Evolutionary conservation across 2,329 filamentous ascomycete species (phyloP), one percentile per base, ranked within the genome.

Genomic region (Penicillium capsulatum): DNA sequence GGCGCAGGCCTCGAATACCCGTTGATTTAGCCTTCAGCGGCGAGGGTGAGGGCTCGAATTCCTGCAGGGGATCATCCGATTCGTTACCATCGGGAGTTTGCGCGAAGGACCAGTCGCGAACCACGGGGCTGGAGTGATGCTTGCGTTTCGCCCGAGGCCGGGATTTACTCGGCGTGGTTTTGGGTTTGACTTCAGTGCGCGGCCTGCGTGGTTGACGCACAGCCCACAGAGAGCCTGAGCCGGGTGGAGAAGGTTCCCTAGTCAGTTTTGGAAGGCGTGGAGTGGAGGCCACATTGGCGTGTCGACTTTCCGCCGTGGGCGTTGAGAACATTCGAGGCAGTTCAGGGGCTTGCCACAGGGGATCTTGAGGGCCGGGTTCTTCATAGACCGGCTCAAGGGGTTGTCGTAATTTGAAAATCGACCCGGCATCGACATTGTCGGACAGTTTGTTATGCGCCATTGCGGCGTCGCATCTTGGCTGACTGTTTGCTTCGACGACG

Each of bases 31-130:
- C 11, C 24, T 34, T 44, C 16, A 53, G 61, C 11, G 57, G 48
- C n/a, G 55, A 57, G 20, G 58, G 59, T 2, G 63, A 64, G 9
- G 58, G 53, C 40, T 57, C 54, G 17, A 54, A 42, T 17, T 67
- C 61, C 40, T 66, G 64, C 36, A 69, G 52, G 31, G 66, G 66
- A 42, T 69, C 66, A 45, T 69, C 66, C n/a, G 66, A 69, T 44
- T 69, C 66, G 37, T 55, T 60, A 35, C 53, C 57, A 30, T 63
- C 61, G n/a, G 53, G 48, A 8, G 53, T 42, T 27, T 55, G 44
- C 27, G 63, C 60, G 40, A 67, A 67, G 30, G 57, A 64, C 63
- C 62, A 66, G 48, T 66, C 62, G 38, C 48, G 55, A 28, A 51
- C 41, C 29, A 54, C 52, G 19, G 60, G 51, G 34, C 56, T 64